Evolutionary conservation across 1,284 basidiomycete genomes (phyloP).

Genomic region (Neotropicomus parvogracilis): DNA sequence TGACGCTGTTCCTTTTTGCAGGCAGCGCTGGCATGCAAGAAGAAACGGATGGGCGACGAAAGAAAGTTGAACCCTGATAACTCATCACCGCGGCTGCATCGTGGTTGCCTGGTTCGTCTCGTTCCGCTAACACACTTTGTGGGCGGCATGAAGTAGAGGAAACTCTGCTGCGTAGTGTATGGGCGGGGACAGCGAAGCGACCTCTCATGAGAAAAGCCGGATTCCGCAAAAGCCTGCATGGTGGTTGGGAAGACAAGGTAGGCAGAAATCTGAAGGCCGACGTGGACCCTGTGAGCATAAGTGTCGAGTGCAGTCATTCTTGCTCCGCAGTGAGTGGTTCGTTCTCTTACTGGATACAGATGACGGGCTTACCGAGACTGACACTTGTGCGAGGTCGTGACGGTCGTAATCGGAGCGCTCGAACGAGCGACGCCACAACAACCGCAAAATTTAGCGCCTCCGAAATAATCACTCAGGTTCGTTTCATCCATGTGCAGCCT

Average conservation of each 20-base stretch:
- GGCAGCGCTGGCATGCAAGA: background rate
- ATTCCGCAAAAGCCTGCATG: conserved; percentile 17
- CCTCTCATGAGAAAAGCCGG: conserved; percentile 6
- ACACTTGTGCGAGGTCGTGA: conserved; percentile 32
- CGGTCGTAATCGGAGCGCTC: conserved; percentile 8
- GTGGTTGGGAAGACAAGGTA: conserved; percentile 15
- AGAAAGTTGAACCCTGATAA: background rate
- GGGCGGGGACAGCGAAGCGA: conserved; percentile 1
- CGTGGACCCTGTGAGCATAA: conserved; percentile 79
- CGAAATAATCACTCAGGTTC: background rate
- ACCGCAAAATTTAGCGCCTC: conserved; percentile 4
- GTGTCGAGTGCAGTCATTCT: conserved; percentile 72
- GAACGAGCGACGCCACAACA: conserved; percentile 4
- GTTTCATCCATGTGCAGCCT: conserved; percentile 14
- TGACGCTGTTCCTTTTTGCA: conserved; percentile 5
- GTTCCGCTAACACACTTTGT: conserved; percentile 3
- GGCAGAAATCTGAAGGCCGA: conserved; percentile 51
- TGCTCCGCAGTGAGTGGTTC: conserved; percentile 9
- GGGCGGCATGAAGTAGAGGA: conserved; percentile 2
- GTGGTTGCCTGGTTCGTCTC: background rate
- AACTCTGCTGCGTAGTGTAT: conserved; percentile 3
- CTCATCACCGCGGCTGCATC: background rate
- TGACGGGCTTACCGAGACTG: conserved; percentile 49
- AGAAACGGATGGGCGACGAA: background rate
- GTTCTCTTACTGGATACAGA: background rate